Evolutionary conservation across 495 filamentous ascomycete genomes (phyloP).

Genomic region (Talaromyces nanjingensis): DNA sequence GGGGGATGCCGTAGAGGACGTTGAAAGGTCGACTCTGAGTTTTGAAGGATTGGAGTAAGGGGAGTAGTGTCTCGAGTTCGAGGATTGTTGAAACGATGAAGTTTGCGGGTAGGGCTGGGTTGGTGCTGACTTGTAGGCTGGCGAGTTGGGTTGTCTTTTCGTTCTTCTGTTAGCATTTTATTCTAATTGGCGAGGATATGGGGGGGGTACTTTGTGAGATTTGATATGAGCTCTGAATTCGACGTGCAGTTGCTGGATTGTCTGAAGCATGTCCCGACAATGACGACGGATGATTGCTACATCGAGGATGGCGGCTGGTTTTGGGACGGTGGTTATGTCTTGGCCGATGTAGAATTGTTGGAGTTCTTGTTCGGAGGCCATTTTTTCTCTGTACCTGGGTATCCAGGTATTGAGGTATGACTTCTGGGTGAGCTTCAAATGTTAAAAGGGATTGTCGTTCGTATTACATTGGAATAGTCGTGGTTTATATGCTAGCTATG

Average conservation of each 20-base stretch:
- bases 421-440: too few species aligned
- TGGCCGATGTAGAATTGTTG: slow-evolving; percentile 52
- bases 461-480: background rate
- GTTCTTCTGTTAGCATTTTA: background rate
- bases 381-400: background rate
- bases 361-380: slow-evolving; percentile 22
- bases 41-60: slow-evolving; percentile 44
- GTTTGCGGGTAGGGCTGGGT: slow-evolving; percentile 37
- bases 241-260: slow-evolving; percentile 49
- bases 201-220: slow-evolving; percentile 62
- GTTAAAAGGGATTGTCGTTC: background rate
- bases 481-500: background rate
- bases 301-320: slow-evolving; percentile 67
- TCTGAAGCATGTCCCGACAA: slow-evolving; percentile 66
- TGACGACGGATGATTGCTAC: slow-evolving; percentile 58
- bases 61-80: slow-evolving; percentile 65
- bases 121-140: slow-evolving; percentile 61
- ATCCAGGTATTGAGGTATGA: background rate
- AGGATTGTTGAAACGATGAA: slow-evolving; percentile 72
- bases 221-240: slow-evolving; percentile 80
- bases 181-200: too few species aligned
- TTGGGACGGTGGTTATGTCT: slow-evolving; percentile 50
- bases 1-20: slow-evolving; percentile 71
- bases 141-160: slow-evolving; percentile 67
- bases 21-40: slow-evolving; percentile 52